Evolutionary conservation across 768 basidiomycete species (phyloP), one percentile per base, ranked within the genome.

Genomic region (Tricholoma bakamatsutake): DNA sequence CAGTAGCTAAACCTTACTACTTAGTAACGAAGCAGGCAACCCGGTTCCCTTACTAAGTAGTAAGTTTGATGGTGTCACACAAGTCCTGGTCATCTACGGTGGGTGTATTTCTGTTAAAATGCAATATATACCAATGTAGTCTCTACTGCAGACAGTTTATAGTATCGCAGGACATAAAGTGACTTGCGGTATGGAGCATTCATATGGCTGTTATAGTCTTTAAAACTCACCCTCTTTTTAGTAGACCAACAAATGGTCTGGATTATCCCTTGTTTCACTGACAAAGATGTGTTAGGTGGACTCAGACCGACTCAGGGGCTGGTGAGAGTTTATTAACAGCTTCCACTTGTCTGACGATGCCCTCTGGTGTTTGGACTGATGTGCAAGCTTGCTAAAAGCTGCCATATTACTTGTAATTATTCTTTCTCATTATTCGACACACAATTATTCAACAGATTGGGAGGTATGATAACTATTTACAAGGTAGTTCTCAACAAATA

Each of bases 181-280:
- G 2, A 74, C 73, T 1, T 83, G 78, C 62, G 69, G 78, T 80
- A 59, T 58, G 74, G 65, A 3, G 40, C 24, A 39, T 30, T 27
- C 17, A 3, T 18, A 15, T 35, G 27, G 9, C 11, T 15, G 37
- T 40, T 31, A 7, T 31, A 11, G n/a, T 2, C 12, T 18, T 21
- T 42, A n/a, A 10, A 37, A 52, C 30, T 50, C 61, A 47, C 13
- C 39, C 30, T 49, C 47, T 52, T 35, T 49, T 57, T 70, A 84
- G 33, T 85, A 82, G 82, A 80, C 77, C 15, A 81, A 80, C 15
- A 71, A 78, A 65, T 85, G 83, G 82, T 69, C 54, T 45, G 59
- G 15, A 18, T 4, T 27, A 28, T 1, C 27, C 15, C 35, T 15
- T 27, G 11, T 37, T 37, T 27, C 46, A 12, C 52, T 56, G 13